A percentile compares a stretch with the other conserved stretches of the same genome.
phyloP scores from a whole-genome alignment of 2,329 filamentous ascomycete genomes.

The Monilinia vaccinii-corymbosi region DNA sequence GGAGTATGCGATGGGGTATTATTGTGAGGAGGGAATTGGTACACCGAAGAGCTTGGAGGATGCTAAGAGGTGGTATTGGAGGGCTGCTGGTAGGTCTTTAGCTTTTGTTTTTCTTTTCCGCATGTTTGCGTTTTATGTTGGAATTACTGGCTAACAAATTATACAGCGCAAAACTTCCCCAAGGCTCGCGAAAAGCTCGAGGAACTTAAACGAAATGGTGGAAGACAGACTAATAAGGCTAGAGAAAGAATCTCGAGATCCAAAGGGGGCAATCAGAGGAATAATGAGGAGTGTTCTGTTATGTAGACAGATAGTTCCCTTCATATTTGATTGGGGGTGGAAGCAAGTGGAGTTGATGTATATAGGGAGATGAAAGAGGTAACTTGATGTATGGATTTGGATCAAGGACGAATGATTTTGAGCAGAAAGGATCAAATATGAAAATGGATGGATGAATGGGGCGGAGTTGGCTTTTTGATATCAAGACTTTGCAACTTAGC shows the following conservation, averaged over 20 bases:
- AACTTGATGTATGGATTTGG: neutral
- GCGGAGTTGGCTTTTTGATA: neutral
- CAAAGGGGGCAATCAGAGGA: constrained; percentile 64
- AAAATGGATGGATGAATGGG: neutral
- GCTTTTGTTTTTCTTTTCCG: neutral
- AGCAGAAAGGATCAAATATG: neutral
- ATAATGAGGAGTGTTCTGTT: constrained; percentile 78
- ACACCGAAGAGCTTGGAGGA: constrained; percentile 80
- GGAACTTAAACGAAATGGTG: constrained; percentile 75
- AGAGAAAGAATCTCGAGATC: constrained; percentile 74
- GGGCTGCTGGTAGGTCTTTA: constrained; percentile 74
- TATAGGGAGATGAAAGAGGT: neutral
- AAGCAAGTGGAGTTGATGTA: neutral
- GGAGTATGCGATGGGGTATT: constrained; percentile 97
- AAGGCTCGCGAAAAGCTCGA: constrained; percentile 90
- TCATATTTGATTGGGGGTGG: neutral
- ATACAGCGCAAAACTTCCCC: constrained; percentile 79
- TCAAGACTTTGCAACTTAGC: neutral
- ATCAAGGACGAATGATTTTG: neutral
- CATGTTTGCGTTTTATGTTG: no score
- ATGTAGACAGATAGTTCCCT: constrained; percentile 48
- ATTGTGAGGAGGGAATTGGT: constrained; percentile 91
- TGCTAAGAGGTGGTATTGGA: constrained; percentile 96
- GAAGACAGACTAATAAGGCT: constrained; percentile 58
- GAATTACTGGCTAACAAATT: constrained; percentile 8